phyloP scores from a whole-genome alignment of 2,329 filamentous ascomycete species.

The Aspergillus clavatus region DNA sequence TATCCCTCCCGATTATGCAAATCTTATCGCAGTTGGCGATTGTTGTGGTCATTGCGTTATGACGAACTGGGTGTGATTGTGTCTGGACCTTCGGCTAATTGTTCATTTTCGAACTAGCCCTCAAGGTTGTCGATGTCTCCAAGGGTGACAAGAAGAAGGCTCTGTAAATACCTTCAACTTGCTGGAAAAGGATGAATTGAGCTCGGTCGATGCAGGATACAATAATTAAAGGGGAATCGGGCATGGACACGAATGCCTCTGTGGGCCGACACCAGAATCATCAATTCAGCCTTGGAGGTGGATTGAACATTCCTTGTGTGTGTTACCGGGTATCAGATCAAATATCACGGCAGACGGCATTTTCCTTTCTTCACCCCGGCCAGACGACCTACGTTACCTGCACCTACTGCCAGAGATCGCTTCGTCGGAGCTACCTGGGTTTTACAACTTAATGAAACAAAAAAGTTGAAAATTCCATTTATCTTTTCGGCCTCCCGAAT shows the following conservation, averaged over 20 bases:
- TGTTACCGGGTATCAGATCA: conserved; percentile 17
- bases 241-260: conserved; percentile 24
- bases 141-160: conserved; percentile 45
- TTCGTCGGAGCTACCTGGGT: conserved; percentile 30
- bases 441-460: conserved; percentile 35
- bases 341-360: conserved; percentile 9
- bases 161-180: conserved; percentile 33
- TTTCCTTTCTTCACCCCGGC: conserved; percentile 17
- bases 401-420: conserved; percentile 21
- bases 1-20: background rate
- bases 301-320: conserved; percentile 24
- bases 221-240: conserved; percentile 25
- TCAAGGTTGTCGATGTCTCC: conserved; percentile 44
- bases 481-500: conserved; percentile 8
- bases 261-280: conserved; percentile 29
- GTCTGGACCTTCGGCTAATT: conserved; percentile 17
- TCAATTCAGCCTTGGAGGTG: conserved; percentile 6
- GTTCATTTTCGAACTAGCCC: conserved; percentile 28
- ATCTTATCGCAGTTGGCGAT: background rate
- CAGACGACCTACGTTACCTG: conserved; percentile 31
- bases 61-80: background rate
- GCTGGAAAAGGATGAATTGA: conserved; percentile 22
- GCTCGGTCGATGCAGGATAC: conserved; percentile 24
- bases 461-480: conserved; percentile 35
- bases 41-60: background rate